Base-by-base conservation (phyloP, 2,329 filamentous ascomycete species). In the Clarireedia sp. region DNA sequence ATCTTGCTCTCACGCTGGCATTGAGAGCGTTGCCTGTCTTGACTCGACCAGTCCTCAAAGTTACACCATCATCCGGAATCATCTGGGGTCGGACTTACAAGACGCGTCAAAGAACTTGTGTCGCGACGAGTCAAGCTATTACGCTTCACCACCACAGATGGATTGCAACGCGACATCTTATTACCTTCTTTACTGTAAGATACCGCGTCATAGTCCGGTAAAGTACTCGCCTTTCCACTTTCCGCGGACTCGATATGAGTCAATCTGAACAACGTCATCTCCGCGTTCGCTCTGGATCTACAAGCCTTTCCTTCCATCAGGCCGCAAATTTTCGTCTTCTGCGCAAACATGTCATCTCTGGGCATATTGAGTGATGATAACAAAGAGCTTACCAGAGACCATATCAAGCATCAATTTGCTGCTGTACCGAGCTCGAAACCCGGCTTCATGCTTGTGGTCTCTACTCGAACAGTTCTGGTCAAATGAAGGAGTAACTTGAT, bases 371-470 rank as follows among this genome's bases (percentile, higher is more conserved):
- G 43, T 61, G 59, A 60, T 61, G 59, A 61, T 61, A 57, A 43
- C 56, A 56, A 61, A 60, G 58, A 60, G 59, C 59, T 58, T 54
- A 47, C 58, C 54, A 51, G 56, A 61, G 51, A 59, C 40, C 55
- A 54, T 37, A 51, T 19, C 17, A 44, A 44, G 43, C 33, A 45
- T 33, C 33, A 38, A 9, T n/a, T 29, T 52, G 54, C 54, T 41
- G 33, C 44, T 49, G 19, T 21, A 23, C 6, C 21, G 41, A 59
- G 51, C 36, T 52, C 54, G 57, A 57, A 61, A 50, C 59, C 56
- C 57, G n/a, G 37, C 24, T 45, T 51, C 14, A 17, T 24, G 36
- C 37, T 51, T 55, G 55, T 54, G 59, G 56, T 60, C 58, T 58
- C 51, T 49, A 51, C 56, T 56, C 19, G 43, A 9, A 17, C 40